A percentile compares a stretch with the other conserved stretches of the same genome.
Conservation (phyloP, 805 yeast species). For the Wickerhamia fluorescens region DNA sequence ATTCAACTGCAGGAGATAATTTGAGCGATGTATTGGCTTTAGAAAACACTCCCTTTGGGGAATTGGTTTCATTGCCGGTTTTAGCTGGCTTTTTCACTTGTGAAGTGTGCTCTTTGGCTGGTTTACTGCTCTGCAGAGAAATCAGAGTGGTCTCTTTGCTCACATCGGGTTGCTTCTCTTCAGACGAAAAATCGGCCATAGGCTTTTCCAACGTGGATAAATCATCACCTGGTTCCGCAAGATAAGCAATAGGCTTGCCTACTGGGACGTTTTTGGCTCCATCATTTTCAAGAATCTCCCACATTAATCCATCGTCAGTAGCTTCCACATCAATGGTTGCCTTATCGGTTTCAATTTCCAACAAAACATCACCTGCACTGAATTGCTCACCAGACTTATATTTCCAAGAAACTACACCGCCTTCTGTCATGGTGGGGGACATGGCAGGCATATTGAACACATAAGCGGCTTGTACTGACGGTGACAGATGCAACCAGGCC, state of each 20-base stretch:
- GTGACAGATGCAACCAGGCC: constrained; percentile 28
- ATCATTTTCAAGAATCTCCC: constrained; percentile 59
- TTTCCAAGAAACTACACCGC: constrained; percentile 89
- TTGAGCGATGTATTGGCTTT: constrained; percentile 62
- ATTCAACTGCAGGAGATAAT: constrained; percentile 72
- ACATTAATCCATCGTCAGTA: constrained; percentile 84
- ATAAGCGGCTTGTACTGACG: constrained; percentile 26
- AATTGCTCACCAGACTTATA: constrained; percentile 63
- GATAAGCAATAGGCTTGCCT: constrained; percentile 81
- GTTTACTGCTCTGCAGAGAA: constrained; percentile 8
- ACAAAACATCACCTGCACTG: constrained; percentile 71
- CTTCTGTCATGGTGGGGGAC: constrained; percentile 98
- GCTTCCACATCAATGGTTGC: constrained; percentile 83
- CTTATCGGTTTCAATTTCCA: constrained; percentile 84
- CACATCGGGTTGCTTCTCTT: constrained; percentile 12
- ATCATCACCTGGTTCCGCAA: constrained; percentile 88
- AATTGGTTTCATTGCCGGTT: constrained; percentile 4
- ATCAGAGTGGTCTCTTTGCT: constrained; percentile 3
- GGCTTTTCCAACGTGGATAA: constrained; percentile 58
- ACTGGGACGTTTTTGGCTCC: constrained; percentile 81
- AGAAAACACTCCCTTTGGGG: constrained; percentile 16
- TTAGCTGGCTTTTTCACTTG: constrained; percentile 8
- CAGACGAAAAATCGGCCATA: constrained; percentile 21
- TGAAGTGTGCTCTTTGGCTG: constrained; percentile 9
- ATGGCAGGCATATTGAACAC: constrained; percentile 92